These are phyloP conservation scores for Trichoderma arundinaceum DNA, from an alignment of 2,329 filamentous ascomycete genomes.

Conservation along the genomic window DNA sequence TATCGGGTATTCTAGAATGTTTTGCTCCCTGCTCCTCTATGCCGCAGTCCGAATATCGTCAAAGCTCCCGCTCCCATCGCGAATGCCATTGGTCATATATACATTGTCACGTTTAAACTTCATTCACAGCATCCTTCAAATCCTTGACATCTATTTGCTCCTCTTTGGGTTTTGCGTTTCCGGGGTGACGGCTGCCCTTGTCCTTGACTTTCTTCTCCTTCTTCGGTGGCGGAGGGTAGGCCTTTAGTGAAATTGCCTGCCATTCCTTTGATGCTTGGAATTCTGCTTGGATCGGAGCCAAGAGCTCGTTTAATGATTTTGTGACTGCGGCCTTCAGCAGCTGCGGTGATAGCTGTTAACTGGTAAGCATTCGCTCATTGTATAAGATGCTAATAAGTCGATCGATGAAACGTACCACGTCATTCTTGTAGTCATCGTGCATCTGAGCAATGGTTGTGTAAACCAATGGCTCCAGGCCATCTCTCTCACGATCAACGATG, in stretches of 20 bases:
- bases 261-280: conserved; percentile 76
- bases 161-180: conserved; percentile 36
- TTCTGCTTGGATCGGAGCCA: conserved; percentile 77
- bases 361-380: background rate
- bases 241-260: conserved; percentile 71
- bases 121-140: conserved; percentile 15
- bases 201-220: conserved; percentile 81
- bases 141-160: conserved; percentile 25
- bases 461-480: conserved; percentile 72
- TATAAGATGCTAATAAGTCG: background rate
- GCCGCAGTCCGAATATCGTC: conserved; percentile 1
- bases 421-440: conserved; percentile 78
- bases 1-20: conserved; percentile 28
- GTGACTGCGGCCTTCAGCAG: conserved; percentile 84
- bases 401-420: conserved; percentile 65
- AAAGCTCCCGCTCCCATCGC: background rate
- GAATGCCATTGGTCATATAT: conserved; percentile 9
- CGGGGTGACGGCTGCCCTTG: conserved; percentile 70
- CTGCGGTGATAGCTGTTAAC: conserved; percentile 74
- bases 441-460: conserved; percentile 79
- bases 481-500: conserved; percentile 67
- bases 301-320: conserved; percentile 71
- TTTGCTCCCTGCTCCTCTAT: conserved; percentile 21
- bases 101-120: background rate
- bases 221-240: conserved; percentile 77